Evolutionary conservation across 2,329 filamentous ascomycete genomes (phyloP).

Genomic region (Botrytis elliptica): DNA sequence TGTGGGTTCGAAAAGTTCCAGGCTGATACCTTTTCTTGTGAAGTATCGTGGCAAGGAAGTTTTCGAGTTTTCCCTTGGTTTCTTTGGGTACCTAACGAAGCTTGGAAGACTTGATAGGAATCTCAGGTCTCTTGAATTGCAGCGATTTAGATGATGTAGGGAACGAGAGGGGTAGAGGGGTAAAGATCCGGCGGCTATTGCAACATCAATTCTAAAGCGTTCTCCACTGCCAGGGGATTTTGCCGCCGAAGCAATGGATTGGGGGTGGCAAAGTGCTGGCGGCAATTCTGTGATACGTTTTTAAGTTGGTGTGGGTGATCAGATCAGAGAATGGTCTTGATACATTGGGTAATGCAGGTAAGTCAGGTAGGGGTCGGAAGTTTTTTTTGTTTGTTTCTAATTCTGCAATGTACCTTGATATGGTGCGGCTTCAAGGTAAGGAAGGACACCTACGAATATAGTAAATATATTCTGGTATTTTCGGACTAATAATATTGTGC

Average conservation of each 20-base stretch:
- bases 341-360: background rate
- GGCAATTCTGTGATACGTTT: background rate
- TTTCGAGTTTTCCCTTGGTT: background rate
- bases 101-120: background rate
- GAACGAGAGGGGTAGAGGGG: background rate
- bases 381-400: background rate
- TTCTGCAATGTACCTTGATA: background rate
- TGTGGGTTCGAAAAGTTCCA: background rate
- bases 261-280: background rate
- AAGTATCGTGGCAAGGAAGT: background rate
- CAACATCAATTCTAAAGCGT: background rate
- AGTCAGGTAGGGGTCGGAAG: background rate
- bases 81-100: background rate
- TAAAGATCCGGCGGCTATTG: constrained; percentile 1
- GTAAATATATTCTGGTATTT: background rate
- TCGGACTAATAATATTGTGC: background rate
- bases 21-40: background rate
- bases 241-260: background rate
- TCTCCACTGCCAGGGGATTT: background rate
- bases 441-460: background rate
- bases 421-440: background rate
- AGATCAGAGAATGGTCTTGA: background rate
- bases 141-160: background rate
- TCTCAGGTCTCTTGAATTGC: no score
- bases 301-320: background rate